Evolutionary conservation across 192 early-diverging fungal genomes (phyloP).

Genomic region (Allomyces arbusculus): DNA sequence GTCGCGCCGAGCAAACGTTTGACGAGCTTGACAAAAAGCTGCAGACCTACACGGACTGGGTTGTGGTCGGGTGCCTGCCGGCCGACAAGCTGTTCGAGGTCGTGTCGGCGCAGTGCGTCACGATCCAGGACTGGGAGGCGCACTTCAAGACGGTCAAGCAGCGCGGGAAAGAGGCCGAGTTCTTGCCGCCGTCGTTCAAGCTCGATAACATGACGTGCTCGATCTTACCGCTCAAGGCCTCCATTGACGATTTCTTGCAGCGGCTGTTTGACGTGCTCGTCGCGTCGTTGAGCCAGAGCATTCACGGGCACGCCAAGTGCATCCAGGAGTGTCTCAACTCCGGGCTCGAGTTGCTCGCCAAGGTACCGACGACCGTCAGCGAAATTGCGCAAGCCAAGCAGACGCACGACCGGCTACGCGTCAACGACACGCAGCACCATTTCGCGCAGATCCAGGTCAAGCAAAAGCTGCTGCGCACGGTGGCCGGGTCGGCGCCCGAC

Average conservation of each 20-base stretch:
- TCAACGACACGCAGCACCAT: conserved; percentile 56
- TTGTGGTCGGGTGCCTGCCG: conserved; percentile 6
- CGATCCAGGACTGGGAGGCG: conserved; percentile 22
- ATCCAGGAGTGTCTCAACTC: conserved; percentile 28
- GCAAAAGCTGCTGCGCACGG: conserved; percentile 61
- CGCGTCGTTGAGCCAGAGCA: conserved; percentile 10
- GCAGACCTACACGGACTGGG: conserved; percentile 25
- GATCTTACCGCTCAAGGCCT: conserved; percentile 27
- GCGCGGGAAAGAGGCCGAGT: conserved; percentile 37
- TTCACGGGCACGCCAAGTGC: conserved; percentile 12
- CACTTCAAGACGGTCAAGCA: conserved; percentile 30
- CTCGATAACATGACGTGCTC: conserved; percentile 33
- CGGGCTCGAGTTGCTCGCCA: conserved; percentile 20
- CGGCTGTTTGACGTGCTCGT: conserved; percentile 31
- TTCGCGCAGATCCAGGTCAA: conserved; percentile 60
- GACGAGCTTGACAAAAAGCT: conserved; percentile 14
- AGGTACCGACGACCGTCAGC: conserved; percentile 1
- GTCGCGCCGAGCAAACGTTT: conserved; percentile 27
- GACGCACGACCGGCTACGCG: conserved; percentile 82
- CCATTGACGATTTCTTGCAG: conserved; percentile 38
- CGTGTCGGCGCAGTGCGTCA: not conserved
- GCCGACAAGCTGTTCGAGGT: not conserved
- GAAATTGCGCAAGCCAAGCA: conserved; percentile 26
- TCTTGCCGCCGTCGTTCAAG: conserved; percentile 19
- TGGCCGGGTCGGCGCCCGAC: conserved; percentile 39